phyloP scores from a whole-genome alignment of 2,329 filamentous ascomycete genomes.

The Claviceps capensis region DNA sequence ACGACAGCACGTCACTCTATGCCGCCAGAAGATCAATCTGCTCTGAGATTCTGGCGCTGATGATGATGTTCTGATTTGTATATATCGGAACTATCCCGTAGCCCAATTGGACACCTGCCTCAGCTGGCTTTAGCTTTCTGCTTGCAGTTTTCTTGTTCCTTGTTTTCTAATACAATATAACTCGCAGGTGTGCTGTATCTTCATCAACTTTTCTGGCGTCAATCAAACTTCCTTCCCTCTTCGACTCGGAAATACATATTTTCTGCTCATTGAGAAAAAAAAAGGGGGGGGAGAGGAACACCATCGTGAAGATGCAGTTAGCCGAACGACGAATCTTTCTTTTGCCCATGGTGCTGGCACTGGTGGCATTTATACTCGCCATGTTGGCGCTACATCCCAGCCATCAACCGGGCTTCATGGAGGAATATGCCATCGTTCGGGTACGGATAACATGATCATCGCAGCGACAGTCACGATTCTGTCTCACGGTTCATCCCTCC shows the following conservation, averaged over 20 bases:
- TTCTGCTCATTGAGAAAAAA: background rate
- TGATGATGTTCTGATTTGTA: background rate
- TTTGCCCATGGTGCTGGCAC: conserved; percentile 22
- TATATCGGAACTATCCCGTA: background rate
- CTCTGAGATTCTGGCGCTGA: background rate
- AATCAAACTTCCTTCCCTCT: background rate
- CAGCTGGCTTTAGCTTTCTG: background rate
- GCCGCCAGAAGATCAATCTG: background rate
- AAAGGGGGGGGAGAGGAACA: background rate
- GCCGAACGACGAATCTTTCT: conserved; percentile 15
- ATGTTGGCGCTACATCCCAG: conserved; percentile 27
- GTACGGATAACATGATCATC: conserved; percentile 13
- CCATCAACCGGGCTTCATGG: conserved; percentile 27
- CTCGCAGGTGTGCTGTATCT: no score
- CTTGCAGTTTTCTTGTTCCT: background rate
- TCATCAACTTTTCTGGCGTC: no score
- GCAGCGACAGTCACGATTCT: background rate
- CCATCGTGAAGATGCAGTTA: conserved; percentile 3
- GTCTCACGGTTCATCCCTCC: background rate
- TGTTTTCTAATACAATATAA: no score
- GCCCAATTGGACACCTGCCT: background rate
- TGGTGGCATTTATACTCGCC: conserved; percentile 25
- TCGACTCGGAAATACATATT: background rate
- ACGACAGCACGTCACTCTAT: background rate
- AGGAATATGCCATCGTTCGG: conserved; percentile 27